These are phyloP conservation scores for Discostella stelligera DNA, from an alignment of 352 stramenopile species.

Conservation along the genomic window DNA sequence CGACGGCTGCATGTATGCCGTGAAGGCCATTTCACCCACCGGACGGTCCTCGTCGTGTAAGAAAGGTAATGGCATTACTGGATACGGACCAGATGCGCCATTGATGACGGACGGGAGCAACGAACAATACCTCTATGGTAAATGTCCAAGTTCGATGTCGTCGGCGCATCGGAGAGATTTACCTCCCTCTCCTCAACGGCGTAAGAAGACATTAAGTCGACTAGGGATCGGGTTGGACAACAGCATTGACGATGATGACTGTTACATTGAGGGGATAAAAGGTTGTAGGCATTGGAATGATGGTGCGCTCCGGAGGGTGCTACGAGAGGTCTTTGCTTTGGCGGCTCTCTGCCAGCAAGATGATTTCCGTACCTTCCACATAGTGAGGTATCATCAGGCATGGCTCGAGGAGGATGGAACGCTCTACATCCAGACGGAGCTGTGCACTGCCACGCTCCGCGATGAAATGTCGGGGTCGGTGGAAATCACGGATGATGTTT, in stretches of 20 bases:
- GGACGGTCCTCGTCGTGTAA: constrained; percentile 30
- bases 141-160: constrained; percentile 3
- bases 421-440: constrained; percentile 89
- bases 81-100: not conserved
- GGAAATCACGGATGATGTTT: constrained; percentile 58
- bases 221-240: not conserved
- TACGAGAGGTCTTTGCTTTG: constrained; percentile 81
- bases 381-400: constrained; percentile 89
- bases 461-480: constrained; percentile 66
- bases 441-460: constrained; percentile 87
- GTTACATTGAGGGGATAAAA: not conserved
- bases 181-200: constrained; percentile 8
- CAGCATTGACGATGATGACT: not conserved
- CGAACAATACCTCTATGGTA: constrained; percentile 20
- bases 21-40: constrained; percentile 70
- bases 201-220: constrained; percentile 22
- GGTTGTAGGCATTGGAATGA: constrained; percentile 43
- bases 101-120: not conserved
- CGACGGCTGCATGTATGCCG: constrained; percentile 84
- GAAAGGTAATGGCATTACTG: constrained; percentile 29
- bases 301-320: constrained; percentile 65
- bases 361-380: constrained; percentile 65
- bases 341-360: constrained; percentile 46
- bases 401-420: constrained; percentile 84
- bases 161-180: constrained; percentile 20